These are phyloP conservation scores for Caloboletus inedulis DNA, from an alignment of 1,284 basidiomycete genomes.

Conservation along the genomic window DNA sequence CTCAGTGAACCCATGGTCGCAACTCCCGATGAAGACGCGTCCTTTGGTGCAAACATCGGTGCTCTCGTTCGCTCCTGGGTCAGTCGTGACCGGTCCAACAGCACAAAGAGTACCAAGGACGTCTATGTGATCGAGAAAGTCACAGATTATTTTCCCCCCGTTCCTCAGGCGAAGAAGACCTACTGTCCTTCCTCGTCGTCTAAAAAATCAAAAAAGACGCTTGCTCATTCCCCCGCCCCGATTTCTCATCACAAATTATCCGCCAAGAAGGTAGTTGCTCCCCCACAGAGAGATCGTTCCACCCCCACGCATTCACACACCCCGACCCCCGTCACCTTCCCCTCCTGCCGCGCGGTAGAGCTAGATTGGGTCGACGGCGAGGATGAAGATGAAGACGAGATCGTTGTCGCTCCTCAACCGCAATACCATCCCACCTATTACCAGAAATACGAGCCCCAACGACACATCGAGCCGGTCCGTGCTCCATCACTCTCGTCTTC, in stretches of 20 bases:
- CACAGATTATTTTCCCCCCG: constrained; percentile 30
- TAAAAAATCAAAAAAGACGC: constrained; percentile 20
- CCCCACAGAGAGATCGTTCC: constrained; percentile 15
- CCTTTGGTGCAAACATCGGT: constrained; percentile 29
- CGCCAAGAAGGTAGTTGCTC: constrained; percentile 9
- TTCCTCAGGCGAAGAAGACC: constrained; percentile 21
- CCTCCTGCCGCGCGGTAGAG: constrained; percentile 30
- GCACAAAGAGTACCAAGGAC: constrained; percentile 18
- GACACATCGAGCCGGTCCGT: constrained; percentile 10
- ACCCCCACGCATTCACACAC: constrained; percentile 29
- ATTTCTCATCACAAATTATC: constrained; percentile 12
- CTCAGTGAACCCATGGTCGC: constrained; percentile 33
- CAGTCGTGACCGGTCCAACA: constrained; percentile 23
- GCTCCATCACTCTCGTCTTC: constrained; percentile 21
- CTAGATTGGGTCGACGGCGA: constrained; percentile 30
- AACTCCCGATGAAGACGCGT: constrained; percentile 30
- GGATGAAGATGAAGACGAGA: constrained; percentile 22
- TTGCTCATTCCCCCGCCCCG: constrained; percentile 13
- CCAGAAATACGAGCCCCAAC: constrained; percentile 15
- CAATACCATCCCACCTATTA: constrained; percentile 17
- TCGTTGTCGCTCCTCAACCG: constrained; percentile 20
- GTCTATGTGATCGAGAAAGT: constrained; percentile 30
- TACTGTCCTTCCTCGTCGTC: constrained; percentile 1
- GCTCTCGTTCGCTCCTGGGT: constrained; percentile 35
- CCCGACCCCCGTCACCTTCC: constrained; percentile 32